Percentiles rank a stretch among this genome's conserved stretches.
These are phyloP conservation scores for Fusarium secorum DNA, from an alignment of 2,329 filamentous ascomycete species.

Conservation along the genomic window DNA sequence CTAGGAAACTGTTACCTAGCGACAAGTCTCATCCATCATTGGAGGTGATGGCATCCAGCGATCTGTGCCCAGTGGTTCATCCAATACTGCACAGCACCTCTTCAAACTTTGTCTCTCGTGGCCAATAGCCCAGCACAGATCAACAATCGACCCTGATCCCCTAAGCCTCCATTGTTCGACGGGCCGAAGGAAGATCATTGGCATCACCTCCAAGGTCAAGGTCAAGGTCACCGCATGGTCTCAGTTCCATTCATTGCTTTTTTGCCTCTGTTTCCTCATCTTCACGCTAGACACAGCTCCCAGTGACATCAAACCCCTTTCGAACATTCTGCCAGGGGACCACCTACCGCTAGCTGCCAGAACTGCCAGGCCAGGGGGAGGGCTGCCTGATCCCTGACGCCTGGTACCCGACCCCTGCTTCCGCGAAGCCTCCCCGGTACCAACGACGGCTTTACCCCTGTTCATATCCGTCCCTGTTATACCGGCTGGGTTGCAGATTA, in stretches of 20 bases:
- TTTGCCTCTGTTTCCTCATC: constrained; percentile 12
- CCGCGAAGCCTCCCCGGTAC: constrained; percentile 25
- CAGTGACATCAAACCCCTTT: constrained; percentile 34
- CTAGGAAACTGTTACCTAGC: not conserved
- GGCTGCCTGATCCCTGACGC: constrained; percentile 17
- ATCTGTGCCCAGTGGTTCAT: constrained; percentile 18
- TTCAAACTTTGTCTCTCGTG: not conserved
- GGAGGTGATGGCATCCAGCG: constrained; percentile 1
- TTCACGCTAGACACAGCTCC: constrained; percentile 26
- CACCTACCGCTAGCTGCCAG: constrained; percentile 17
- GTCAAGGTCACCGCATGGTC: not conserved
- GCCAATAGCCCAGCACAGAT: constrained; percentile 9
- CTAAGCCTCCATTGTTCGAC: not conserved
- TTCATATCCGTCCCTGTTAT: constrained; percentile 30
- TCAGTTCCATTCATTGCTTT: not conserved
- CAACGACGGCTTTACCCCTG: constrained; percentile 24
- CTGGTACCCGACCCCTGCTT: constrained; percentile 23
- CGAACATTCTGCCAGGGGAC: constrained; percentile 24
- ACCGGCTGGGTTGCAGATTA: constrained; percentile 29
- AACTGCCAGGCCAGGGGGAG: constrained; percentile 24
- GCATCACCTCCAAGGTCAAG: constrained; percentile 1
- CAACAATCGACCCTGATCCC: not conserved
- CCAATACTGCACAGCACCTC: not conserved
- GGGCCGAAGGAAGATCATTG: constrained; percentile 7
- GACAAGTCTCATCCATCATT: constrained; percentile 11